phyloP scores from a whole-genome alignment of 495 filamentous ascomycete species.

The Xylaria cubensis region DNA sequence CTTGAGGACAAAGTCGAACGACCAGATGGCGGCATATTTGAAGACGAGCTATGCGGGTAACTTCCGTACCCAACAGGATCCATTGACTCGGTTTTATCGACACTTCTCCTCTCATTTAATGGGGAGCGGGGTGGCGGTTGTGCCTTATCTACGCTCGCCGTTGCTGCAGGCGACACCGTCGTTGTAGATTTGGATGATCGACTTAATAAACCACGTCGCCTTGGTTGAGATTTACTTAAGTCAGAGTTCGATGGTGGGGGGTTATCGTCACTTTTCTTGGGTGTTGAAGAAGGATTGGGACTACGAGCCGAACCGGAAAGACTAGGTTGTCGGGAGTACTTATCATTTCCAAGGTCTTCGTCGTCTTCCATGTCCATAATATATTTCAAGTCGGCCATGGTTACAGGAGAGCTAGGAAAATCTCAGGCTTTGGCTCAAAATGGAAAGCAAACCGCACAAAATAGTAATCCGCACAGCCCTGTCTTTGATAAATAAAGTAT shows the following conservation, averaged over 20 bases:
- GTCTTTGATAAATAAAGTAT: constrained; percentile 48
- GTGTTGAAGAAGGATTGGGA: constrained; percentile 46
- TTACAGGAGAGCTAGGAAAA: constrained; percentile 33
- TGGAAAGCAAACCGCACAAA: constrained; percentile 42
- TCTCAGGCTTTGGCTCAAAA: constrained; percentile 43
- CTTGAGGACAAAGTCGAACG: constrained; percentile 45
- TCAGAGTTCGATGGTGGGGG: constrained; percentile 32
- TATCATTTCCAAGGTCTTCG: constrained; percentile 41
- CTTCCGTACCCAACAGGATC: constrained; percentile 43
- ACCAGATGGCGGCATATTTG: constrained; percentile 39
- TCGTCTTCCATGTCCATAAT: constrained; percentile 57
- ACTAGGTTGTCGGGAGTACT: constrained; percentile 40
- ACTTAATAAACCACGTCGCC: constrained; percentile 35
- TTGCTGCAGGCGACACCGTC: constrained; percentile 32
- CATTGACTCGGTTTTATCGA: constrained; percentile 55
- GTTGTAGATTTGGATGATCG: constrained; percentile 39
- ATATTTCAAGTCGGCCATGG: constrained; percentile 56
- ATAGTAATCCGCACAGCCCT: constrained; percentile 42
- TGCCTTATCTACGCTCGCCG: constrained; percentile 23
- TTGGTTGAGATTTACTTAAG: constrained; percentile 36
- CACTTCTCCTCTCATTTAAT: constrained; percentile 48
- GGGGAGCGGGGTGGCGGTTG: constrained; percentile 37
- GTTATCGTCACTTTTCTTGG: constrained; percentile 32
- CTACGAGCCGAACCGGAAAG: constrained; percentile 44
- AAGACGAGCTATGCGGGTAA: constrained; percentile 40